Evolutionary conservation across 768 basidiomycete species (phyloP), one percentile per base, ranked within the genome.

Genomic region (Cystobasidiopsis lactophilus): DNA sequence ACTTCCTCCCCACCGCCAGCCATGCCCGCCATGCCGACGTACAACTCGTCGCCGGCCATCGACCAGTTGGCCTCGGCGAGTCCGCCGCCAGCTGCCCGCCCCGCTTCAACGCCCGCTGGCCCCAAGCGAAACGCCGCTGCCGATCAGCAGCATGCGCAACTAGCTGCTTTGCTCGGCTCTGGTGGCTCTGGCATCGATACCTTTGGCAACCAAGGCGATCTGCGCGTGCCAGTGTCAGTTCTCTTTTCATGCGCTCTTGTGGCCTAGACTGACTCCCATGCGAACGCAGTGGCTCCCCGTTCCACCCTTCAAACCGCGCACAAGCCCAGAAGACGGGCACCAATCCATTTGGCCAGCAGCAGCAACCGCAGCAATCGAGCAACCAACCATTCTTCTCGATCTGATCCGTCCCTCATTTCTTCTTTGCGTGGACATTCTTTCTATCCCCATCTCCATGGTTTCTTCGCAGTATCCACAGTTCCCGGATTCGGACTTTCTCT

Each of bases 131-230:
- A 54, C 30, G 65, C 60, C 47, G n/a, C n/a, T n/a, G 67, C 68
- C 50, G 84, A 91, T 65, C 77, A 82, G 56, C 75, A 77, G 53
- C 74, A 85, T 62, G 64, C 76, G 14, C 74, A 79, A 35, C 74
- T 98, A 50, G 88, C 89, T 2, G 70, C 66, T 50, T 67, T 95
- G 60, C 78, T 95, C 57, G 89, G 84, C 5, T 84, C 82, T 41
- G 66, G 72, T 26, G 89, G 93, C 52, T 86, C 84, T 60, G 91
- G 93, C 1, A 71, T 82, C 64, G 93, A 98, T 68, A 91, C 91
- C 14, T 61, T 95, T 63, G 91, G 91, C 48, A 98, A 96, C 65
- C 60, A 77, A 30, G 91, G 91, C 19, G 56, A 71, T 49, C 64
- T 91, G 37, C 54, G 60, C 2, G 50, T 61, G 45, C 30, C 45